Percentiles rank a stretch among this genome's conserved stretches.
phyloP scores from a whole-genome alignment of 2,329 filamentous ascomycete species.

The Cordyceps cateniannulata region DNA sequence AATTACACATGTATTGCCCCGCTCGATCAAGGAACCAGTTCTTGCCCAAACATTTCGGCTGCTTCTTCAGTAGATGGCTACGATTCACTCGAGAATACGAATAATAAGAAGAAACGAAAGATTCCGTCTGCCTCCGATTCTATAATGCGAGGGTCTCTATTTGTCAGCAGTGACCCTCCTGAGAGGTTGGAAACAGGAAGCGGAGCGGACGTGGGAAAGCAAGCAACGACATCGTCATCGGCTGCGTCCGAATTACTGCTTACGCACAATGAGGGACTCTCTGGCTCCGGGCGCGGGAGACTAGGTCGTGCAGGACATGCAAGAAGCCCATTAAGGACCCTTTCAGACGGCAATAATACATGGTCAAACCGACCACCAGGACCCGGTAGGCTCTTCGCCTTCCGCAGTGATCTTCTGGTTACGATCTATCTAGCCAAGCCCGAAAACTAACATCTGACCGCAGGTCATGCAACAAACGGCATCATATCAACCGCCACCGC shows the following conservation, averaged over 20 bases:
- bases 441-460: neutral
- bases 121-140: conserved; percentile 82
- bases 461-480: conserved; percentile 49
- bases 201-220: conserved; percentile 19
- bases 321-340: conserved; percentile 55
- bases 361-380: conserved; percentile 42
- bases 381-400: neutral
- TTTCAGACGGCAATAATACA: conserved; percentile 51
- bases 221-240: conserved; percentile 22
- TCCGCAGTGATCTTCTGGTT: neutral
- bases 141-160: conserved; percentile 29
- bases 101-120: conserved; percentile 99
- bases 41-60: conserved; percentile 47
- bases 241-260: conserved; percentile 43
- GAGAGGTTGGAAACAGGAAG: conserved; percentile 9
- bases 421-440: neutral
- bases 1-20: neutral
- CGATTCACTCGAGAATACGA: conserved; percentile 96
- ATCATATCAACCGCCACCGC: conserved; percentile 93
- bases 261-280: conserved; percentile 54
- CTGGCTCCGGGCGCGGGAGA: conserved; percentile 77
- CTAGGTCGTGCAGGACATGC: conserved; percentile 62
- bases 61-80: conserved; percentile 77
- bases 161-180: conserved; percentile 11
- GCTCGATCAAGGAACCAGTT: neutral